phyloP scores from a whole-genome alignment of 2,329 filamentous ascomycete species.

The Paecilomyces dactylethromorphus region DNA sequence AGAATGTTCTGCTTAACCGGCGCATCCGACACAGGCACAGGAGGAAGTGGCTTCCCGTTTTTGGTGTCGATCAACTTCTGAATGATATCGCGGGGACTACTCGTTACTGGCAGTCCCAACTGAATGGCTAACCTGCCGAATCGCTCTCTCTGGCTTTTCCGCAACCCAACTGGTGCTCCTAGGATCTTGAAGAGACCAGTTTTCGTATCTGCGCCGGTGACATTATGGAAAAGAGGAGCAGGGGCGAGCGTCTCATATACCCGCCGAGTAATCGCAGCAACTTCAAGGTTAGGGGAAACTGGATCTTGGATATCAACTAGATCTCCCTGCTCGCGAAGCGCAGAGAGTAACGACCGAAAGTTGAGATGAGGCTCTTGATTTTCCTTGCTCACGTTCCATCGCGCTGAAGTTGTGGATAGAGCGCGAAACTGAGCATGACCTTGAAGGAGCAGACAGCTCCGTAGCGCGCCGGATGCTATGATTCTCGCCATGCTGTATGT shows the following conservation, averaged over 20 bases:
- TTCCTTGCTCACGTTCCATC: not conserved
- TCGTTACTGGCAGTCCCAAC: conserved; percentile 7
- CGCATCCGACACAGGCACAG: conserved; percentile 4
- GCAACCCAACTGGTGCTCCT: conserved; percentile 6
- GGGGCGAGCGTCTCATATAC: conserved; percentile 7
- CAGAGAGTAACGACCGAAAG: not conserved
- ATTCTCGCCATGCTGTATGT: not conserved
- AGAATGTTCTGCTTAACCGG: conserved; percentile 12
- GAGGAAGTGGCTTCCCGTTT: conserved; percentile 5
- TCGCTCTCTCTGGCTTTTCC: not conserved
- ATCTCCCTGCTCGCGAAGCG: conserved; percentile 4
- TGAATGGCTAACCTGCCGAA: conserved; percentile 11
- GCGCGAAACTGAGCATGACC: not conserved
- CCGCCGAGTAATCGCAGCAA: conserved; percentile 7
- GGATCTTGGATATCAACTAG: conserved; percentile 7
- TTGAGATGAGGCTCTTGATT: not conserved
- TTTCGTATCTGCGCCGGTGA: not conserved
- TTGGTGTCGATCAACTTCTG: conserved; percentile 9
- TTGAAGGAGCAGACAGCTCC: not conserved
- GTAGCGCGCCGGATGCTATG: not conserved
- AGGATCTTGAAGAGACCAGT: conserved; percentile 8
- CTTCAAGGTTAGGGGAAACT: conserved; percentile 8
- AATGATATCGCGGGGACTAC: conserved; percentile 10
- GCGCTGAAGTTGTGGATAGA: not conserved
- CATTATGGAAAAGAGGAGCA: conserved; percentile 7